These are phyloP conservation scores for Penicillium sp. DNA, from an alignment of 2,329 filamentous ascomycete genomes.

Conservation along the genomic window DNA sequence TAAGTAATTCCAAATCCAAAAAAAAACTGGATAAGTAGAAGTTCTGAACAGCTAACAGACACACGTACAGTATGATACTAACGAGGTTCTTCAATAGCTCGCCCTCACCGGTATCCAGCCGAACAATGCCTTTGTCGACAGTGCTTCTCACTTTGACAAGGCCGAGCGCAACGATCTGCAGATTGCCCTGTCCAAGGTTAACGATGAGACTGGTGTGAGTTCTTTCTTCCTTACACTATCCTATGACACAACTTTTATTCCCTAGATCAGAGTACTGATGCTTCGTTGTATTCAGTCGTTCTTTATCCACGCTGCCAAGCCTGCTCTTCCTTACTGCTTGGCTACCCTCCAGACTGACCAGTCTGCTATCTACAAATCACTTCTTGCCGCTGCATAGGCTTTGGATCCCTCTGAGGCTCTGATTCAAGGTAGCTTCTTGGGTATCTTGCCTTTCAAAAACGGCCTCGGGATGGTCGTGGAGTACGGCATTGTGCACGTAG, in stretches of 20 bases:
- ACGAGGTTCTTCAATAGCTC: neutral
- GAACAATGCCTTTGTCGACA: constrained; percentile 5
- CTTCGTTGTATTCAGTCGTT: neutral
- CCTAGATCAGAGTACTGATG: neutral
- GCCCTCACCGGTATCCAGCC: constrained; percentile 9
- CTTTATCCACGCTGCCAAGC: constrained; percentile 4
- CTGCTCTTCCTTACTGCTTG: constrained; percentile 5
- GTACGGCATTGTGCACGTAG: no score
- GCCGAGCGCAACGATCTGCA: constrained; percentile 6
- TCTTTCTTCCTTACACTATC: neutral
- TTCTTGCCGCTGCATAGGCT: constrained; percentile 1
- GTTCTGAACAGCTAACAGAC: no score
- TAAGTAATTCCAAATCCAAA: no score
- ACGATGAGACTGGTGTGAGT: constrained; percentile 7
- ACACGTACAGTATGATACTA: neutral
- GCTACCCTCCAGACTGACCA: constrained; percentile 8
- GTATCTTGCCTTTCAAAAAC: no score
- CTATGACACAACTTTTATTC: neutral
- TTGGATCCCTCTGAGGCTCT: constrained; percentile 1
- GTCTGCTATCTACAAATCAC: constrained; percentile 6
- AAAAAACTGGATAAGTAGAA: no score
- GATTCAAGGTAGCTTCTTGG: neutral
- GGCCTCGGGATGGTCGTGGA: no score
- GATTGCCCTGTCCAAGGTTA: constrained; percentile 5
- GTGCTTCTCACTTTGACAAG: constrained; percentile 7